phyloP scores from a whole-genome alignment of 495 filamentous ascomycete species.

The Penicillium daleae region DNA sequence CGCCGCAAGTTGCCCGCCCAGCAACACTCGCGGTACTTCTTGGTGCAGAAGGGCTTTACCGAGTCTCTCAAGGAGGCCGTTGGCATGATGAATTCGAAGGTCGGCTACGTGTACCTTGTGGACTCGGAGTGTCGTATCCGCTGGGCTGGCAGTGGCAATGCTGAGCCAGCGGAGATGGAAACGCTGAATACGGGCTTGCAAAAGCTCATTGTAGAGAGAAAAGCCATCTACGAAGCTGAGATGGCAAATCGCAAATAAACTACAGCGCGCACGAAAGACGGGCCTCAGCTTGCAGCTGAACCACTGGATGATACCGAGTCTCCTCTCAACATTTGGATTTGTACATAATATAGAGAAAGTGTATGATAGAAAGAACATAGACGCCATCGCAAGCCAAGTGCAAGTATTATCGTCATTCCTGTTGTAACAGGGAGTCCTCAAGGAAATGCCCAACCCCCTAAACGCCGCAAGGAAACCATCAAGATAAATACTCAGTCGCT shows the following conservation, averaged over 20 bases:
- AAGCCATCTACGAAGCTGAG: conserved; percentile 23
- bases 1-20: conserved; percentile 56
- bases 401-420: conserved; percentile 27
- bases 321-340: conserved; percentile 29
- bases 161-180: conserved; percentile 69
- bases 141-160: conserved; percentile 90
- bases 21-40: conserved; percentile 76
- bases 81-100: conserved; percentile 82
- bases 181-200: conserved; percentile 68
- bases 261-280: too few relatives aligned
- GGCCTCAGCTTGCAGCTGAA: too few relatives aligned
- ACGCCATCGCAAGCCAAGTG: conserved; percentile 21
- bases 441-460: conserved; percentile 25
- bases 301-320: conserved; percentile 14
- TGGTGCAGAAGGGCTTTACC: conserved; percentile 76
- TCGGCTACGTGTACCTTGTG: conserved; percentile 93
- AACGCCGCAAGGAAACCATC: conserved; percentile 28
- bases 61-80: conserved; percentile 76
- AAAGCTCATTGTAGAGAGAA: conserved; percentile 67
- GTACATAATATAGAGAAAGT: conserved; percentile 41
- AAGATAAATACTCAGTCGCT: conserved; percentile 24
- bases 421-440: conserved; percentile 17
- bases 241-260: neutral
- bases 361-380: conserved; percentile 34
- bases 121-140: conserved; percentile 87